Evolutionary conservation across 768 basidiomycete species (phyloP), one percentile per base, ranked within the genome.

Genomic region (Suillus paluster): DNA sequence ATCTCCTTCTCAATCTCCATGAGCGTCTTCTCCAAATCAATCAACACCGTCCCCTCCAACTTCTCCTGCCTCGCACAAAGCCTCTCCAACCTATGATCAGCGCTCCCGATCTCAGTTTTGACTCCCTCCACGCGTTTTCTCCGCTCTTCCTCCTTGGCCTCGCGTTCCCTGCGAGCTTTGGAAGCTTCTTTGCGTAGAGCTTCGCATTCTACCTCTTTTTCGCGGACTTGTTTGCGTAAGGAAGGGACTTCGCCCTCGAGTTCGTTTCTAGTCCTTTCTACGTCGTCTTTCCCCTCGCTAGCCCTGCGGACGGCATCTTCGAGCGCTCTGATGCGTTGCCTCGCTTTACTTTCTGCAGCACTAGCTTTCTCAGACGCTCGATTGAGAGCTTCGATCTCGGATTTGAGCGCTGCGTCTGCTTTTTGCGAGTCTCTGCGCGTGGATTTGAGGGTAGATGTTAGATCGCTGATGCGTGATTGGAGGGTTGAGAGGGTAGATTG

Each of bases 221-320:
- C 78, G 53, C 82, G 80, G 27, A 79, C 80, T 58, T 83, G 81
- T 54, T 68, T 64, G 61, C 71, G 71, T 36, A 87, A 70, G 5
- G 63, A 74, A 3, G 78, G 79, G 62, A 84, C 64, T 6, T 78
- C 77, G 15, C 72, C 73, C 55, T 82, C 78, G 41, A 84, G 73
- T 2, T 72, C 75, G 25, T 60, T 67, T 1, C 77, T 71, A 60
- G 74, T 72, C 66, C 75, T 66, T 72, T 87, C 73, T 59, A 85
- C 66, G 15, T 83, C 77, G 23, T 75, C 78, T 10, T 85, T 80
- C 0, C 79, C 81, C 7, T 85, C 82, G 64, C 84, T 86, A 11
- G 91, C 87, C 58, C 92, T 87, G 69, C 92, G 94, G 14, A 90
- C 88, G 3, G 94, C 91, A 70, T 97, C 94, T 71, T 96, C 94